Base-by-base conservation (phyloP, 2,329 filamentous ascomycete species). In the Aspergillus melleus region DNA sequence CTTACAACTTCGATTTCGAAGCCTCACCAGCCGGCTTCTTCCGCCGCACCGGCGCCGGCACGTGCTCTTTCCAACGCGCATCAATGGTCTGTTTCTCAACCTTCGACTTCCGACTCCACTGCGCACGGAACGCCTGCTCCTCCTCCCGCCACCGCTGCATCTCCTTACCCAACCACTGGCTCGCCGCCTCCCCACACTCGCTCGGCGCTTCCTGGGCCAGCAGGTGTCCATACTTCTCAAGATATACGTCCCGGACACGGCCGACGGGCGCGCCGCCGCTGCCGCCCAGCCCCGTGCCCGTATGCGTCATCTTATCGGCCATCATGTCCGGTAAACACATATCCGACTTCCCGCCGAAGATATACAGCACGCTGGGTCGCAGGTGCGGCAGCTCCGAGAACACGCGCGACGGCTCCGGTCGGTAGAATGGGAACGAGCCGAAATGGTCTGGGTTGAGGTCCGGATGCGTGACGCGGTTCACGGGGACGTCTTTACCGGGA, bases 171-270 rank as follows among this genome's bases (percentile, higher is more conserved):
- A 90, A 74, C 81, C 87, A 91, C 26, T 72, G 70, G 0, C 83
- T 83, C 0, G 84, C 82, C 19, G 83, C 70, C 59, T 84, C 79
- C 1, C 91, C 93, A 62, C 88, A 90, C 68, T 85, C 80, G 2
- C 69, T 78, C 0, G 90, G 90, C 44, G 85, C 84, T 75, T 96
- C 92, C 85, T 96, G 90, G 0, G 93, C 89, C 29, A 97, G 85
- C 47, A 97, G 75, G 74, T 98, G 94, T 0, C 93, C 92, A 6
- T 83, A 81, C 0, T 83, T 83, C 29, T 88, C 77, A 8, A 95
- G 76, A 16, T 86, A 79, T 5, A 90, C 83, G 64, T 87, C 82
- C 58, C 80, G 82, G 2, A 96, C 92, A 50, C 86, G 81, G 0
- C 90, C 91, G 12, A 83, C 83, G n/a, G 52, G 89, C 84, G 19